These are phyloP conservation scores for Penicillium goetzii DNA, from an alignment of 495 filamentous ascomycete species.

Conservation along the genomic window DNA sequence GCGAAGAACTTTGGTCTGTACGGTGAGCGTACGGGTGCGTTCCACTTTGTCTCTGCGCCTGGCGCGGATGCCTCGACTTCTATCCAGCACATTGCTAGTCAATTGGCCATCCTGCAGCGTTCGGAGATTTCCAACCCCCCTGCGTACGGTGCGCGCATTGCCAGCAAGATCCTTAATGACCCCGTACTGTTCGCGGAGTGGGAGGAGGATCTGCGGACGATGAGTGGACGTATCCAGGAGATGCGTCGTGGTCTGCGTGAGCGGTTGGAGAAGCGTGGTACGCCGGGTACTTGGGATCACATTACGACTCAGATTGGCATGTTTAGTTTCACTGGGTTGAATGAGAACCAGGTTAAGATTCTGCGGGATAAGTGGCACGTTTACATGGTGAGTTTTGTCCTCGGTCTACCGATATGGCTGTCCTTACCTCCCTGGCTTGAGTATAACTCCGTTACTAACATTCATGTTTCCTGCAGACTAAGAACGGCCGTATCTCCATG, in stretches of 20 bases:
- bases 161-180: slow-evolving; percentile 81
- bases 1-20: slow-evolving; percentile 99
- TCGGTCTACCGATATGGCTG: not conserved
- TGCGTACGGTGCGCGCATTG: slow-evolving; percentile 90
- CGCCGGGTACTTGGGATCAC: slow-evolving; percentile 92
- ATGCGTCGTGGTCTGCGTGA: slow-evolving; percentile 78
- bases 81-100: slow-evolving; percentile 70
- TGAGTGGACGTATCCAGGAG: slow-evolving; percentile 89
- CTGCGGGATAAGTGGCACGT: slow-evolving; percentile 82
- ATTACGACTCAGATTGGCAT: slow-evolving; percentile 99
- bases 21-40: slow-evolving; percentile 92
- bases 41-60: slow-evolving; percentile 88
- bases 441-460: not conserved
- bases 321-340: slow-evolving; percentile 96
- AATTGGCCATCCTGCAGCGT: slow-evolving; percentile 92
- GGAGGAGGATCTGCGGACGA: slow-evolving; percentile 89
- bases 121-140: slow-evolving; percentile 97
- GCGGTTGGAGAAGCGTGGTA: slow-evolving; percentile 76
- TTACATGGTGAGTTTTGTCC: slow-evolving; percentile 69
- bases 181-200: slow-evolving; percentile 82
- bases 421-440: not conserved
- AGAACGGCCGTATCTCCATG: slow-evolving; percentile 98
- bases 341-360: slow-evolving; percentile 80
- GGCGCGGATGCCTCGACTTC: slow-evolving; percentile 66
- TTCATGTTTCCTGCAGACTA: slow-evolving; percentile 56